Evolutionary conservation across 345 rosid species (phyloP), one percentile per base, ranked within the genome.

Genomic region (Euphorbia peplus): DNA sequence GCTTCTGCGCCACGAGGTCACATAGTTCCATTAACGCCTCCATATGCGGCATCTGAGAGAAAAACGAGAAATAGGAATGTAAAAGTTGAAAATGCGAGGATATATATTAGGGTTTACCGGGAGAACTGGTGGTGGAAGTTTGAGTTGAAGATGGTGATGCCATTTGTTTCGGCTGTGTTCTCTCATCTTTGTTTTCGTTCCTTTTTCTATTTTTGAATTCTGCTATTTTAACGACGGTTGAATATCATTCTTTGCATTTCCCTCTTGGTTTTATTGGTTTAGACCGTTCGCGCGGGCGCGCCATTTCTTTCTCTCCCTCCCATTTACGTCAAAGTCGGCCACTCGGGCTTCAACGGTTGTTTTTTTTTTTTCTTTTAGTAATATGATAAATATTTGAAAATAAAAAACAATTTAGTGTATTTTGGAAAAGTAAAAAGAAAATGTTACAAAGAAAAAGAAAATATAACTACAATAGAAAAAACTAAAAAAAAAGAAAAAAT

Each of bases 21-120:
- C 92, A 87, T 15, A 95, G 87, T 81, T 90, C 93, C 75, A 83
- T 73, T 83, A 95, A 76, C 32, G 99, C 83, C 76, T 95, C 96
- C 99, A 92, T 90, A n/a, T 60, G 56, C 66, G 12, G 66, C 35
- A 70, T 60, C 52, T 55, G 50, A 10, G 53, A 63, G 12, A 48
- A 18, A 67, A 14, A 11, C 4, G 24, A 9, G 4, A 50, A 13
- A 64, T 50, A n/a, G 6, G 32, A 18, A 50, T 16, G 42, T 10
- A 32, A 0, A 14, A 30, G 11, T 15, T 8, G 8, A 19, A 15
- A 71, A 30, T 15, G 8, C 54, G 26, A 10, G 24, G 35, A 7
- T 24, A 39, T 5, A 30, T 10, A 18, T 35, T 69, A 69, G 73
- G 78, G 68, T 61, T 73, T 73, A 66, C 51, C 42, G 67, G 39